phyloP scores from a whole-genome alignment of 1,284 basidiomycete species.

The Tremellales sp. region DNA sequence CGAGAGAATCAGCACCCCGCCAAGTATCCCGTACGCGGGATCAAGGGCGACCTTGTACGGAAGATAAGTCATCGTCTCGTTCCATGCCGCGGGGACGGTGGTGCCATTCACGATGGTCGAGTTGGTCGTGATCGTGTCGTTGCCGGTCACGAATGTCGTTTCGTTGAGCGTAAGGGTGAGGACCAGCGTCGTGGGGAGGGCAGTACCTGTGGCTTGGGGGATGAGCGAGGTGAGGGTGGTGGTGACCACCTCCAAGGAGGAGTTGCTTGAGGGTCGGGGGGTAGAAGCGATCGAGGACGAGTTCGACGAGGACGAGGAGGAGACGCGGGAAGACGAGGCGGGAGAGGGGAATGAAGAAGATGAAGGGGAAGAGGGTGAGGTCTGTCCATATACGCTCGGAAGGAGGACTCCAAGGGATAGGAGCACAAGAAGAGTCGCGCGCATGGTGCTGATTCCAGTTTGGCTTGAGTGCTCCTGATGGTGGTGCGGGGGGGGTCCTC shows the following conservation, averaged over 20 bases:
- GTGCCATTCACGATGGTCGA: constrained; percentile 10
- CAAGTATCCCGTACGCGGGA: constrained; percentile 83
- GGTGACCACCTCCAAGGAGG: constrained; percentile 18
- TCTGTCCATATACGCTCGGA: not conserved
- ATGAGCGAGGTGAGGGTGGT: constrained; percentile 40
- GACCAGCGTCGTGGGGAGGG: constrained; percentile 29
- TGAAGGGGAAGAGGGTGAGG: not conserved
- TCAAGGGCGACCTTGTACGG: constrained; percentile 67
- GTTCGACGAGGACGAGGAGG: constrained; percentile 7
- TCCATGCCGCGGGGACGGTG: constrained; percentile 27
- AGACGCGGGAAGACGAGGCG: not conserved
- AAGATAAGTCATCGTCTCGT: constrained; percentile 38
- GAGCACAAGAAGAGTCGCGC: not conserved
- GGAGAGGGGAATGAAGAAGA: no score
- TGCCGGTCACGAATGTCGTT: constrained; percentile 16
- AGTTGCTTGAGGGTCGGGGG: constrained; percentile 4
- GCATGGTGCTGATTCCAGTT: no score
- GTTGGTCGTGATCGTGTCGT: constrained; percentile 25
- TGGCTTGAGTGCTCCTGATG: no score
- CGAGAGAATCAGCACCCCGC: constrained; percentile 79
- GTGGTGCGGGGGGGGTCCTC: no score
- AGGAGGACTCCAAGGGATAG: not conserved
- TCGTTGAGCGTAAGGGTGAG: constrained; percentile 40
- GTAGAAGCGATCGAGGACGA: constrained; percentile 2
- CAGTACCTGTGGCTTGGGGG: constrained; percentile 20